Evolutionary conservation across 768 basidiomycete species (phyloP).

Genomic region (Atractiella rhizophila): DNA sequence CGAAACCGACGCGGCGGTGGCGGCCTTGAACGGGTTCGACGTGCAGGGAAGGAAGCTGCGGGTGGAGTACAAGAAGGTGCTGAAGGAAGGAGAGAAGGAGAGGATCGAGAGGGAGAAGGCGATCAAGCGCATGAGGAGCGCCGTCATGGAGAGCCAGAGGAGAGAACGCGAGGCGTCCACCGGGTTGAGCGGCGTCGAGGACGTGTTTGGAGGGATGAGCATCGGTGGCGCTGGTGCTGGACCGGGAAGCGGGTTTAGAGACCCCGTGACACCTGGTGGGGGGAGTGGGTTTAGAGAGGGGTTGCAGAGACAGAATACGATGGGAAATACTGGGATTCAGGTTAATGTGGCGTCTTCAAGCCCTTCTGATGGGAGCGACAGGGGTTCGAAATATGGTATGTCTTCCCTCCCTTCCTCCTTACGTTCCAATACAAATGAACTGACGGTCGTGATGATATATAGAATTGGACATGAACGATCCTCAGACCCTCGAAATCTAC

Average conservation of each 20-base stretch:
- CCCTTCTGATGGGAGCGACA: too few species aligned
- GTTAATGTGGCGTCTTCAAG: too few species aligned
- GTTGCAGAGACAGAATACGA: neutral
- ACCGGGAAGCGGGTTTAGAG: too few species aligned
- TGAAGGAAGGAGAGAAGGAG: conserved; percentile 98
- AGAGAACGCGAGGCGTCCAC: neutral
- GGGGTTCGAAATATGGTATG: too few species aligned
- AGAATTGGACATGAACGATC: conserved; percentile 87
- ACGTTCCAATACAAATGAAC: neutral
- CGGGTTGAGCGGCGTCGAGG: neutral
- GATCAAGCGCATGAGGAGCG: conserved; percentile 63
- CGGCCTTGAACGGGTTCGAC: conserved; percentile 82
- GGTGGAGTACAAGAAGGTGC: conserved; percentile 96
- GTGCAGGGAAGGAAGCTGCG: conserved; percentile 89
- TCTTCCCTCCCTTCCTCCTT: conserved; percentile 5
- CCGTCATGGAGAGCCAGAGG: conserved; percentile 5
- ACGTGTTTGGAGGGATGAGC: neutral
- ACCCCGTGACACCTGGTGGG: neutral
- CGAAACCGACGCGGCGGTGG: conserved; percentile 88
- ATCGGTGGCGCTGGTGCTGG: too few species aligned
- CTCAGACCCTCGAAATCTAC: conserved; percentile 85
- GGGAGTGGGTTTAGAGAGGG: neutral
- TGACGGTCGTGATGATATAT: neutral
- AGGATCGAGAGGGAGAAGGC: conserved; percentile 97
- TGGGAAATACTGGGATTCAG: too few species aligned